Base-by-base conservation (phyloP, 2,329 filamentous ascomycete genomes). In the Ilyonectria robusta region DNA sequence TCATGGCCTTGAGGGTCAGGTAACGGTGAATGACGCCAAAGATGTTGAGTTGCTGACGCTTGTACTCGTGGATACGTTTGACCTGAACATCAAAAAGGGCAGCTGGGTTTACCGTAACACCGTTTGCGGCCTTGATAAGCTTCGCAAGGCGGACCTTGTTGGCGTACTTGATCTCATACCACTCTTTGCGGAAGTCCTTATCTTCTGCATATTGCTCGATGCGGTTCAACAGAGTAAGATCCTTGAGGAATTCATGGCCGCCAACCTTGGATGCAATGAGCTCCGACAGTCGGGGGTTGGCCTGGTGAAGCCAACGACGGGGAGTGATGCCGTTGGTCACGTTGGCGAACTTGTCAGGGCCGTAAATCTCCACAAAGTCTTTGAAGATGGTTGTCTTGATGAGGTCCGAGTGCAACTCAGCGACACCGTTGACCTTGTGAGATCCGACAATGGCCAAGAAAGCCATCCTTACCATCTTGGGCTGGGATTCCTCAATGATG, bases 381-480 rank as follows among this genome's bases (percentile, higher is more conserved):
- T 96, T 98, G 90, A 99, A 98, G 74, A 99, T 97, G n/a, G 96
- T 99, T 0, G 95, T 97, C 86, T 96, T 96, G 86, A 99, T 97
- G 65, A 99, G 87, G 79, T 99, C 96, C 1, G 96, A 99, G 84
- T 99, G 96, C 71, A 99, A 85, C 83, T 99, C 96, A 37, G 96
- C 96, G 40, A 99, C 96, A 80, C 96, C 96, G 75, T 99, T 99
- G 85, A 99, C 95, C 86, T 98, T 99, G 89, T 98, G 96, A 40
- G 96, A 98, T 54, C 96, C 96, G 75, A 99, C 94, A 78, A 98
- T 93, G 70, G 96, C 96, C 58, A 99, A 85, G 81, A 89, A 96
- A 2, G 96, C 96, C 96, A 99, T 99, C 79, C 95, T 93, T 68
- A 99, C 92, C 93, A 98, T 97, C 89, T 98, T 97, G 48, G 95